Evolutionary conservation across 169 alveolate genomes (phyloP).

Genomic region (Plasmodium sp.): DNA sequence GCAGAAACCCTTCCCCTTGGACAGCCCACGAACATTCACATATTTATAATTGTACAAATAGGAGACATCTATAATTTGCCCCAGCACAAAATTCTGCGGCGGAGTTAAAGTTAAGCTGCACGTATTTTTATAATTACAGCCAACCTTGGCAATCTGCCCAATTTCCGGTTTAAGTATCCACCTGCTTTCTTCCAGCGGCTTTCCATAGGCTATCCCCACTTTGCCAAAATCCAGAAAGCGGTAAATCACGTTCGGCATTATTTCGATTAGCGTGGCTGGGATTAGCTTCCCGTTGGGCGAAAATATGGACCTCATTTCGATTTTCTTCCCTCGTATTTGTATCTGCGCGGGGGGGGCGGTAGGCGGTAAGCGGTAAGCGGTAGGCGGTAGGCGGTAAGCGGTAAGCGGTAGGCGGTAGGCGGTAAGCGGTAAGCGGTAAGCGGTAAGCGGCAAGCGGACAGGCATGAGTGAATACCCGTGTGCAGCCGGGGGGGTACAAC

Average conservation of each 20-base stretch:
- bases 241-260: constrained; percentile 71
- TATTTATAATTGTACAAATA: constrained; percentile 86
- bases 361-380: too few species aligned
- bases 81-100: constrained; percentile 88
- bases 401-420: background rate
- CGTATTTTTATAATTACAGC: constrained; percentile 79
- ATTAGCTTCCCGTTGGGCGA: constrained; percentile 64
- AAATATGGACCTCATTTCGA: constrained; percentile 63
- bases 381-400: background rate
- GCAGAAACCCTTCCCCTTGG: constrained; percentile 94
- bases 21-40: constrained; percentile 91
- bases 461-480: background rate
- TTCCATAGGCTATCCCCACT: constrained; percentile 79
- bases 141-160: constrained; percentile 79
- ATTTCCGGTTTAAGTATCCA: constrained; percentile 83
- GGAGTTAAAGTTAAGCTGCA: constrained; percentile 86
- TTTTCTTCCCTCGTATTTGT: constrained; percentile 67
- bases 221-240: constrained; percentile 71
- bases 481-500: background rate
- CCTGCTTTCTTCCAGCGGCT: constrained; percentile 82
- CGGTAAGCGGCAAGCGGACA: background rate
- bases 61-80: constrained; percentile 90
- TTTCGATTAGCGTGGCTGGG: constrained; percentile 72
- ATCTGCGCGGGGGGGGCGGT: constrained; percentile 8
- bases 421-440: too few species aligned